Conservation (phyloP, 129 eudicot genomes). For the Dittrichia graveolens region DNA sequence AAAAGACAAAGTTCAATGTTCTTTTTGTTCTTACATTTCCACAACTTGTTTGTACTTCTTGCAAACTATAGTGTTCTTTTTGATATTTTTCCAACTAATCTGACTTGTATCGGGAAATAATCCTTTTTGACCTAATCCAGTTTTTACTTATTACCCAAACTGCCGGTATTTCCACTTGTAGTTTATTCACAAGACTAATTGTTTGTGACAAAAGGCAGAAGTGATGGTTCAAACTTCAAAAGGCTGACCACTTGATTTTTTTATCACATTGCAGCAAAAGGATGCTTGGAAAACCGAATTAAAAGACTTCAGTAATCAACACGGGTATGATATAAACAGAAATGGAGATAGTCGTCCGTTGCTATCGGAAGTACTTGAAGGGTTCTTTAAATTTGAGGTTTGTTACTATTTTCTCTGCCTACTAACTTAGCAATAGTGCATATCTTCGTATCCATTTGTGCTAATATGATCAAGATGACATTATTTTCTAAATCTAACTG, state of each 20-base stretch:
- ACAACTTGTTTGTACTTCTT: background rate
- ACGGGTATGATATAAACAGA: constrained; percentile 81
- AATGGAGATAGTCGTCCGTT: constrained; percentile 92
- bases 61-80: background rate
- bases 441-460: background rate
- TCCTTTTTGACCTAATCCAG: background rate
- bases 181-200: background rate
- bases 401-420: constrained; percentile 20
- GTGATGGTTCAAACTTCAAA: background rate
- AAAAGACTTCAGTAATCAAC: constrained; percentile 76
- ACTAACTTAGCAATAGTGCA: background rate
- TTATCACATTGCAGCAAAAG: constrained; percentile 64
- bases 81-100: background rate
- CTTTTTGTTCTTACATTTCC: background rate
- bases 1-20: background rate
- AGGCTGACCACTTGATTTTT: background rate
- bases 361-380: constrained; percentile 90
- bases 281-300: constrained; percentile 93
- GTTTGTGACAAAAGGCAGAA: background rate
- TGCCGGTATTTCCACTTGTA: background rate
- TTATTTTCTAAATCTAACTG: background rate
- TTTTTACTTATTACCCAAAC: background rate
- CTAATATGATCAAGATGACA: constrained; percentile 3
- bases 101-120: too few relatives aligned
- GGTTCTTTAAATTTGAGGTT: constrained; percentile 88